phyloP scores from a whole-genome alignment of 192 early-diverging fungal genomes.

The Entomortierella beljakovae region DNA sequence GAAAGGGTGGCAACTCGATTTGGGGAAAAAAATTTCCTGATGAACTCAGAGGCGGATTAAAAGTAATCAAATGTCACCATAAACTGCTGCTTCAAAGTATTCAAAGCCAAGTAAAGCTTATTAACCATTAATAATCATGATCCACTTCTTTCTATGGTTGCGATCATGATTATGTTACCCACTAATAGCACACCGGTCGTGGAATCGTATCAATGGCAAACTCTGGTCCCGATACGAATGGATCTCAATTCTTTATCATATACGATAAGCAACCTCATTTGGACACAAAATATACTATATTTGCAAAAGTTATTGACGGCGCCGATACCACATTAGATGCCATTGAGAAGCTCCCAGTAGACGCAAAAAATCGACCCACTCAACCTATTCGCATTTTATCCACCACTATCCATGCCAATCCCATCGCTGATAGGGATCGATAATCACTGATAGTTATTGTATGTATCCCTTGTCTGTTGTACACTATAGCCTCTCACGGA shows the following conservation, averaged over 20 bases:
- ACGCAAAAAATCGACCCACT: constrained; percentile 82
- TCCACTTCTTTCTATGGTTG: no score
- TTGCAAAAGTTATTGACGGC: constrained; percentile 94
- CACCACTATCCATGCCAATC: constrained; percentile 95
- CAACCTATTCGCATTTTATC: constrained; percentile 80
- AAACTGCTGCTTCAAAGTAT: no score
- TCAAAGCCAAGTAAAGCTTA: no score
- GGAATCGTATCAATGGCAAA: constrained; percentile 96
- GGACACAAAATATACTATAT: constrained; percentile 92
- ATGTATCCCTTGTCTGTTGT: no score
- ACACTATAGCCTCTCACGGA: no score
- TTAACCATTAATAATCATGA: background rate
- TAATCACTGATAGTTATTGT: no score
- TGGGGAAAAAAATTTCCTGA: constrained; percentile 87
- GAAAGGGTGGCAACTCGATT: constrained; percentile 89
- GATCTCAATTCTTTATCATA: constrained; percentile 93
- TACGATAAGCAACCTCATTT: constrained; percentile 89
- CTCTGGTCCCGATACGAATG: constrained; percentile 89
- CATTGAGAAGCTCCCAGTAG: constrained; percentile 88
- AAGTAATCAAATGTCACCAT: constrained; percentile 57
- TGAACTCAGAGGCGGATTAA: constrained; percentile 81
- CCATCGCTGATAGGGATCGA: constrained; percentile 77
- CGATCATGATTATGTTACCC: no score
- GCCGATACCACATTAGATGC: constrained; percentile 83
- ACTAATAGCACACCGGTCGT: constrained; percentile 79